Conservation (phyloP, 176 grass and related monocot species). For the Musa acuminata region DNA sequence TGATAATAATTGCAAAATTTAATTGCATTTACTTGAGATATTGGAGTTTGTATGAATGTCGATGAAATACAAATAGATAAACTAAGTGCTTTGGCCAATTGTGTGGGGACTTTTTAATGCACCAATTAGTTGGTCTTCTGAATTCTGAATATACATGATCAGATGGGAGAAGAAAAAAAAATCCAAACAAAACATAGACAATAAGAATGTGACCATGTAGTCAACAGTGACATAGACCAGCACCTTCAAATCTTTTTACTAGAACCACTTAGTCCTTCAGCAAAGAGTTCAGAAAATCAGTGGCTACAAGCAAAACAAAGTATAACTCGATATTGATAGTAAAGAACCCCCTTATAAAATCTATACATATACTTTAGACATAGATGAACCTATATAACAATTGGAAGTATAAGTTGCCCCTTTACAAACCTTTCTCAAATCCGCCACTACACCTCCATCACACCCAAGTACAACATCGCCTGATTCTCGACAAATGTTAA, state of each 20-base stretch:
- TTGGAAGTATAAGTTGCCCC: constrained; percentile 11
- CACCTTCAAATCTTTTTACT: background rate
- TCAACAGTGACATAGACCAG: background rate
- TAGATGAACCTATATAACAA: constrained; percentile 15
- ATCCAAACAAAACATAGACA: background rate
- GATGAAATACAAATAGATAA: too few species aligned
- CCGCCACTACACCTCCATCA: constrained; percentile 25
- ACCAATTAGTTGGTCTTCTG: background rate
- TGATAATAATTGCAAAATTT: too few species aligned
- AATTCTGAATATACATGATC: background rate
- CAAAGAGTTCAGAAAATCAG: background rate
- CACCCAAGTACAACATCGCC: constrained; percentile 67
- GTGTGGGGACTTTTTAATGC: too few species aligned
- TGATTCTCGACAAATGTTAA: constrained; percentile 66
- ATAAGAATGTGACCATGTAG: background rate
- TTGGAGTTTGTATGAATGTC: too few species aligned
- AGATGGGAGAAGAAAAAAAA: background rate
- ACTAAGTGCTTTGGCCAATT: too few species aligned
- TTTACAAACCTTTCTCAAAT: constrained; percentile 47
- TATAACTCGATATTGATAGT: background rate
- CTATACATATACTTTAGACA: background rate
- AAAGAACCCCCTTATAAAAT: background rate
- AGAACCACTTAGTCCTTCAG: background rate
- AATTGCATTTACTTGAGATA: too few species aligned
- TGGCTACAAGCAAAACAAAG: too few species aligned